Evolutionary conservation across 345 rosid species (phyloP), one percentile per base, ranked within the genome.

Genomic region (Eucalyptus curtisii): DNA sequence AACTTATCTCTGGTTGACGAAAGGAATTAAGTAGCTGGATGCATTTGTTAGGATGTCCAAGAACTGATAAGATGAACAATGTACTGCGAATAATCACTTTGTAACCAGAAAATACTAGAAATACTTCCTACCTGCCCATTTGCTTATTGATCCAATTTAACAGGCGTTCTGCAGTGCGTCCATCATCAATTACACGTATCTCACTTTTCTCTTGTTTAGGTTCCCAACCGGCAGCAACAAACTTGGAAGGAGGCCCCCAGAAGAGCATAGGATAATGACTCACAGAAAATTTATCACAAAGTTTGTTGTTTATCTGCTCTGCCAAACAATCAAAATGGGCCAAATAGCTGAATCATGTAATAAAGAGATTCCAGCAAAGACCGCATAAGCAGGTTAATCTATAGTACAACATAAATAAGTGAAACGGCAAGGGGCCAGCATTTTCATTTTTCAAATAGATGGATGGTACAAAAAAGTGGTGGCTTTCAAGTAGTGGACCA

Each of bases 81-180:
- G 10, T 66, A 8, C 44, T 19, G 8, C 4, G 3, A 45, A 59
- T 40, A 49, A 61, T 57, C 52, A 30, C 24, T 45, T 88, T 13
- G 40, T 45, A 44, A 85, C 33, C 84, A 52, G 48, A 5, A 61
- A 47, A 48, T 79, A 64, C 87, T 81, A 45, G 47, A 44, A 86
- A 91, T 13, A 89, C 80, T 50, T 20, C 94, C 89, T 94, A 96
- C 99, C 99, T 98, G 90, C 96, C 96, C 80, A 93, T 86, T 90
- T 95, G 92, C 94, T 97, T 95, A 92, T 97, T 98, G 88, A 98
- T 96, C 99, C 99, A 98, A 88, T 87, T 92, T 89, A 98, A 94
- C 95, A 98, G 91, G 87, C 89, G 93, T 55, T 98, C 98, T 55
- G 99, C 98, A 55, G 99, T 96, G 88, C 97, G 95, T 82, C 91